Evolutionary conservation across 2,329 filamentous ascomycete species (phyloP).

Genomic region (Aspergillus luchuensis): DNA sequence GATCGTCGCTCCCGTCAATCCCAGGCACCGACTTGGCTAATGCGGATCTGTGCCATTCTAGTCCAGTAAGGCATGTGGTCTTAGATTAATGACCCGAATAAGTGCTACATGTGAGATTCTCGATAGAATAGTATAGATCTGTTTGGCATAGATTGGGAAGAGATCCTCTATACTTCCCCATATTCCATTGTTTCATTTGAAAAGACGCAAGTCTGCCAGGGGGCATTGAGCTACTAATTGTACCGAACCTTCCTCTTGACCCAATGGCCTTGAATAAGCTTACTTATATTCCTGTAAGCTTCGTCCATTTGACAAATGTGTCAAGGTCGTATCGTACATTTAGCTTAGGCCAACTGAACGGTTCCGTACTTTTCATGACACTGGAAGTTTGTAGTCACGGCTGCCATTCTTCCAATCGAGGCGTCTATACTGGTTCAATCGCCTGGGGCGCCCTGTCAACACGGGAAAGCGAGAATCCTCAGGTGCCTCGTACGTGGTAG

Average conservation of each 20-base stretch:
- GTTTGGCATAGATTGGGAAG: neutral
- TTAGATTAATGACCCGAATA: neutral
- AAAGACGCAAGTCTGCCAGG: neutral
- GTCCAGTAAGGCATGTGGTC: neutral
- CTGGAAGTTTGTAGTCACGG: neutral
- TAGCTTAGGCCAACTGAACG: neutral
- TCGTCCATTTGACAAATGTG: neutral
- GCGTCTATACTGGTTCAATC: neutral
- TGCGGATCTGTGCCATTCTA: neutral
- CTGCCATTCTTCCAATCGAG: neutral
- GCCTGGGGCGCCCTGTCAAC: no score
- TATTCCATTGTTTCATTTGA: neutral
- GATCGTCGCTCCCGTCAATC: neutral
- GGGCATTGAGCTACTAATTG: neutral
- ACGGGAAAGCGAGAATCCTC: neutral
- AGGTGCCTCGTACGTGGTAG: neutral
- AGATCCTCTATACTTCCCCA: neutral
- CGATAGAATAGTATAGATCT: neutral
- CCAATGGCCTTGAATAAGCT: neutral
- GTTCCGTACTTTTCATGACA: neutral
- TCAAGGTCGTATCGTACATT: neutral
- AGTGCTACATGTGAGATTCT: neutral
- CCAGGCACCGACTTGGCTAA: neutral
- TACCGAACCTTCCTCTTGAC: neutral
- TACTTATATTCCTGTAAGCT: neutral